Evolutionary conservation across 169 alveolate species (phyloP).

Genomic region (Eimeria falciformis): DNA sequence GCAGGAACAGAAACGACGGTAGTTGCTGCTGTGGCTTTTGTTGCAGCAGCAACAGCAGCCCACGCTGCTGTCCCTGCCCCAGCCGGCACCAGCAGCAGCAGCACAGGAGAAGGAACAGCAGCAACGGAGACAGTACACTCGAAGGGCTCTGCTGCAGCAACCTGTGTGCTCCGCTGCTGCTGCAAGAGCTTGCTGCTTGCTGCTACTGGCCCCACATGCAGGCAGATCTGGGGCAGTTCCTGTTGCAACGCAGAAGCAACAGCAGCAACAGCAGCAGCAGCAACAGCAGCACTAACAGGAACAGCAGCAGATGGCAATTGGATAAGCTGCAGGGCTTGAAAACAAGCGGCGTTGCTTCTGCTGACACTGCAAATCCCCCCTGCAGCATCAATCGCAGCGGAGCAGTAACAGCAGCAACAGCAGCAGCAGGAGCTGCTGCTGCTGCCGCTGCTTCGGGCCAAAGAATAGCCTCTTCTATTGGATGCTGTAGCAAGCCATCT

Average conservation of each 20-base stretch:
- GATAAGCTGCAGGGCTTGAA: too few relatives aligned
- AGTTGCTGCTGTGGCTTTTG: slow-evolving; percentile 41
- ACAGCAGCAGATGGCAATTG: too few relatives aligned
- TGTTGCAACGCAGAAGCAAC: slow-evolving; percentile 17
- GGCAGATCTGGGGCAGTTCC: slow-evolving; percentile 2
- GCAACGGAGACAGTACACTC: background rate
- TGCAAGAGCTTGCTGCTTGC: slow-evolving; percentile 56
- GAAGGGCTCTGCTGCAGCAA: slow-evolving; percentile 52
- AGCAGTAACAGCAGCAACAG: background rate
- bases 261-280: slow-evolving; percentile 61
- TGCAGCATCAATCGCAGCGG: background rate
- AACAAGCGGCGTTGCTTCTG: too few relatives aligned
- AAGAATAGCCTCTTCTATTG: background rate
- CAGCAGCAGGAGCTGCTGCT: background rate
- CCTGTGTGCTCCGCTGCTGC: slow-evolving; percentile 47
- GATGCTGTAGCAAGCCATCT: too few relatives aligned
- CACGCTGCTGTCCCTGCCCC: background rate
- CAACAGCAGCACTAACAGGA: slow-evolving; percentile 48
- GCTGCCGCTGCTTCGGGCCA: background rate
- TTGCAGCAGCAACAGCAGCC: background rate
- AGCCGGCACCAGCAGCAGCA: slow-evolving; percentile 61
- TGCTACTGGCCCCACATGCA: slow-evolving; percentile 60
- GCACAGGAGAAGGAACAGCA: slow-evolving; percentile 31
- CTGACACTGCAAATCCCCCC: background rate
- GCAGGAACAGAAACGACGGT: slow-evolving; percentile 45